These are phyloP conservation scores for Nakazawaea populi DNA, from an alignment of 805 yeast genomes.

Conservation along the genomic window DNA sequence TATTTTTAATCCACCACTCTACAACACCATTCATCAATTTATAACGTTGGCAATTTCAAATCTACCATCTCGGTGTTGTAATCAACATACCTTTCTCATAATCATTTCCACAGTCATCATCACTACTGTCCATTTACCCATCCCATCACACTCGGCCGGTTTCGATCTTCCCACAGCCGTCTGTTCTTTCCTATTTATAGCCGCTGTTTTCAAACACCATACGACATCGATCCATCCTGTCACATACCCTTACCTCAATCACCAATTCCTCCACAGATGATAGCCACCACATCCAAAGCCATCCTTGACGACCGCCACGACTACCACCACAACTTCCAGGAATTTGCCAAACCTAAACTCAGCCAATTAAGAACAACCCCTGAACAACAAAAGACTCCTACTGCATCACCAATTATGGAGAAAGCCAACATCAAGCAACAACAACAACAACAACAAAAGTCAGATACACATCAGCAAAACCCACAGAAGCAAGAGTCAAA, in stretches of 20 bases:
- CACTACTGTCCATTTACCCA: too few species aligned
- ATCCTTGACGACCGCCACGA: background rate
- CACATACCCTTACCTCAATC: background rate
- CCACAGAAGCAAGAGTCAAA: background rate
- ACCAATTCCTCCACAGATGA: background rate
- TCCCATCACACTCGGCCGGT: too few species aligned
- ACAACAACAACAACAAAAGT: background rate
- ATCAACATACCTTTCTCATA: too few species aligned
- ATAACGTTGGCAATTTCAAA: too few species aligned
- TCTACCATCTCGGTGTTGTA: too few species aligned
- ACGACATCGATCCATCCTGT: too few species aligned
- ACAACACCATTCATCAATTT: too few species aligned
- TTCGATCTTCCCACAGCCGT: background rate
- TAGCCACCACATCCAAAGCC: background rate
- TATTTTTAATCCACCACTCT: background rate
- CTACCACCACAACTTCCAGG: background rate
- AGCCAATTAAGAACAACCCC: background rate
- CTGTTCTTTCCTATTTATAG: background rate
- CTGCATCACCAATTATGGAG: constrained; percentile 8
- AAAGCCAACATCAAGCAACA: background rate
- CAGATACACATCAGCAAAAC: too few species aligned
- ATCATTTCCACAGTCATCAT: too few species aligned
- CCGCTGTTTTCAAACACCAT: too few species aligned
- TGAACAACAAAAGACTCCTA: constrained; percentile 4
- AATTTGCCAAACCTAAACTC: background rate